Base-by-base conservation (phyloP, 2,329 filamentous ascomycete species). In the Fusarium nelsonii region DNA sequence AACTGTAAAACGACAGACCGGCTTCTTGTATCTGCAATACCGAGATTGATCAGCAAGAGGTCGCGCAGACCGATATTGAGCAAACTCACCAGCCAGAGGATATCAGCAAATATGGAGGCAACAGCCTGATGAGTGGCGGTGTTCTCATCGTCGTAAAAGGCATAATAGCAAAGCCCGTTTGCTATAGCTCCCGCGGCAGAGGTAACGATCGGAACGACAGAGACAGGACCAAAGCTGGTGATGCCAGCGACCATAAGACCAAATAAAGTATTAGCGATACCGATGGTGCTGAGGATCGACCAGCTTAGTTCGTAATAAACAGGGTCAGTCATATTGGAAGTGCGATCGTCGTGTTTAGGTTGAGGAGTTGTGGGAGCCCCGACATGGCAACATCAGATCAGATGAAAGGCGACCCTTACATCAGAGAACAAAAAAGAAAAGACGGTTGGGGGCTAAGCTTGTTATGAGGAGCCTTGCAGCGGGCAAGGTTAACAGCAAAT, bases 1-100 rank as follows among this genome's bases (percentile, higher is more conserved):
- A 87, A 56, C 85, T 86, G 53, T 83, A 83, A 50, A 83, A 81
- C 1, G 81, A 82, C 32, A 83, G 53, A 0, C 81, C 81, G 5
- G 80, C 81, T 74, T 83, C 81, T 74, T 83, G 81, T 33, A 83
- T 69, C 81, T 82, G n/a, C 7, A n/a, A 8, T n/a, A 15, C 8
- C 40, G 3, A 4, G 4, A 44, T 5, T 8, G 4, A 15, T 65
- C 18, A 65, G 61, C 45, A 49, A 18, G 1, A 6, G 4, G 6
- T 6, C 1, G 2, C n/a, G 6, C 4, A 1, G 2, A 3, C 8
- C 40, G 3, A n/a, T 10, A 4, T 2, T 15, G 4, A 33, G 15
- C 0, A n/a, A 2, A 46, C 74, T 34, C 58, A 82, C 80, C 74
- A 83, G 65, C 81, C 81, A 83, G 20, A 76, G 58, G 2, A 82